phyloP scores from a whole-genome alignment of 2,329 filamentous ascomycete species.

The Xylariaceae sp. region DNA sequence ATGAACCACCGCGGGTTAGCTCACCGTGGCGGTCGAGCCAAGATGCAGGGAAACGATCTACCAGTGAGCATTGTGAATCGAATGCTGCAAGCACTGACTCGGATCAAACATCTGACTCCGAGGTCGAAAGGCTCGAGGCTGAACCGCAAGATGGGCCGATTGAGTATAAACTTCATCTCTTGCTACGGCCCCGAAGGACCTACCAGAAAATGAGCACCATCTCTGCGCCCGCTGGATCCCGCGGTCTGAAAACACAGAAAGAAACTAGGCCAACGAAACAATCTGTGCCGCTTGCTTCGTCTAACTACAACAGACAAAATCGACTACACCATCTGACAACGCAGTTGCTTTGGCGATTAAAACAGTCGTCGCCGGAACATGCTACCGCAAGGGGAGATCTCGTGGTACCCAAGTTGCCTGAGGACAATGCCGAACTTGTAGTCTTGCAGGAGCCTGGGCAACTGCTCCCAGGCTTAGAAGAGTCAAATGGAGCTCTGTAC shows the following conservation, averaged over 20 bases:
- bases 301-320: conserved; percentile 69
- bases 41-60: conserved; percentile 36
- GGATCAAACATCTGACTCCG: conserved; percentile 32
- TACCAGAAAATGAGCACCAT: conserved; percentile 68
- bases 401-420: conserved; percentile 69
- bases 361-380: conserved; percentile 91
- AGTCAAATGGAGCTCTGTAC: conserved; percentile 88
- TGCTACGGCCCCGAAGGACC: conserved; percentile 70
- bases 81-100: conserved; percentile 31
- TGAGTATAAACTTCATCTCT: conserved; percentile 92
- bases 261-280: conserved; percentile 29
- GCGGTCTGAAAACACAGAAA: conserved; percentile 27
- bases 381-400: conserved; percentile 70
- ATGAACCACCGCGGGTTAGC: conserved; percentile 77
- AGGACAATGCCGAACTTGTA: conserved; percentile 48
- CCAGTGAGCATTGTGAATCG: conserved; percentile 29
- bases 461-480: conserved; percentile 75
- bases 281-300: conserved; percentile 33
- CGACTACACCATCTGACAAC: conserved; percentile 89
- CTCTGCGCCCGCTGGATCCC: conserved; percentile 29
- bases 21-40: conserved; percentile 78
- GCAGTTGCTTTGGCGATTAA: conserved; percentile 87
- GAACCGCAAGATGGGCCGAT: conserved; percentile 93
- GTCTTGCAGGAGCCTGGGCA: conserved; percentile 47
- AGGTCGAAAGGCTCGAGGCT: conserved; percentile 65